phyloP scores from a whole-genome alignment of 202 grass and related monocot genomes.

The Carex arenaria region DNA sequence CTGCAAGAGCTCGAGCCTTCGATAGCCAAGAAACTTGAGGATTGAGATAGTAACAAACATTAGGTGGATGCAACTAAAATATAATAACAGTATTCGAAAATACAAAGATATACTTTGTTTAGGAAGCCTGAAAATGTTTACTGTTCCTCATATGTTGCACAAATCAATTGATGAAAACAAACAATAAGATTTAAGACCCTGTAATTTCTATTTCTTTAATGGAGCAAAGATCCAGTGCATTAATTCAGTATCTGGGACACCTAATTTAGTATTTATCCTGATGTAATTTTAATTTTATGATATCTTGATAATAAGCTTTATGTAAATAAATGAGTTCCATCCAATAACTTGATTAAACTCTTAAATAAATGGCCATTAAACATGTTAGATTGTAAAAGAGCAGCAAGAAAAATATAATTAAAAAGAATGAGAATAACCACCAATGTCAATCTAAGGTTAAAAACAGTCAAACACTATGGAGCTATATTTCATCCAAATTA shows the following conservation, averaged over 20 bases:
- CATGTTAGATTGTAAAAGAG: neutral
- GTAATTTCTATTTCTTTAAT: neutral
- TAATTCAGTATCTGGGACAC: neutral
- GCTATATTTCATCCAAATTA: neutral
- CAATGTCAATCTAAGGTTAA: neutral
- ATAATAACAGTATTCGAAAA: neutral
- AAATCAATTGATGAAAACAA: slow-evolving; percentile 5
- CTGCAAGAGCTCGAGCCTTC: slow-evolving; percentile 36
- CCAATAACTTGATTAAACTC: neutral
- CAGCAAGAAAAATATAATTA: too few relatives aligned
- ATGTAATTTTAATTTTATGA: neutral
- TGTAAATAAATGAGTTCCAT: neutral
- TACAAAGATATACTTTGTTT: neutral
- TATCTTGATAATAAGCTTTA: neutral
- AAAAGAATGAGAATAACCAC: neutral
- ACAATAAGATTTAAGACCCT: neutral
- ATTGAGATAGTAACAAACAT: neutral
- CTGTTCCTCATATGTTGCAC: neutral
- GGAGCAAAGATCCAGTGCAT: neutral
- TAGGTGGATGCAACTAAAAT: neutral
- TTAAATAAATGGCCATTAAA: neutral
- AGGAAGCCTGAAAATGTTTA: neutral
- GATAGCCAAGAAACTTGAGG: slow-evolving; percentile 26
- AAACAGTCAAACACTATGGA: neutral
- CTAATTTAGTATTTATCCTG: neutral